phyloP scores from a whole-genome alignment of 106 monocot genomes.

The Agapanthus africanus region DNA sequence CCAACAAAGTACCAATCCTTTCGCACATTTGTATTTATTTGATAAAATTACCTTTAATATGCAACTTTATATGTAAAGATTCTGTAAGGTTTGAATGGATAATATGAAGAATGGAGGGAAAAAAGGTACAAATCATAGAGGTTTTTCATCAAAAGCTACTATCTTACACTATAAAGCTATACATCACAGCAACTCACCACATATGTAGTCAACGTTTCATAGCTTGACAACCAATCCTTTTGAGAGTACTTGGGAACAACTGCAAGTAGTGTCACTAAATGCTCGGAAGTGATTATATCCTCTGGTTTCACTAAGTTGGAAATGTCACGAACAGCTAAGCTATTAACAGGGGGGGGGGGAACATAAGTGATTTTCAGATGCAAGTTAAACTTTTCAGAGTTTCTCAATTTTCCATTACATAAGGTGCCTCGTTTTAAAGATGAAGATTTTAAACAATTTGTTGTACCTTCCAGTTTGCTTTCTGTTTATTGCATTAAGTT shows the following conservation, averaged over 20 bases:
- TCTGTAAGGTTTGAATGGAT: not conserved
- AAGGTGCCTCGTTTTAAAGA: conserved; percentile 1
- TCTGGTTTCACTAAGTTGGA: conserved; percentile 86
- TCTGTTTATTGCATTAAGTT: conserved; percentile 96
- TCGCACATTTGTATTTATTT: not conserved
- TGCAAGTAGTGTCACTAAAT: conserved; percentile 88
- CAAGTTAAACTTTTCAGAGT: not conserved
- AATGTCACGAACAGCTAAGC: conserved; percentile 91
- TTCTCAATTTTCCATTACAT: not conserved
- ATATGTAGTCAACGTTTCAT: conserved; percentile 79
- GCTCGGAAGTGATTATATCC: conserved; percentile 85
- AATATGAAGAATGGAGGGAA: not conserved
- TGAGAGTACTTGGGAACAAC: conserved; percentile 91
- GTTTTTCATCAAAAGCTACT: not conserved
- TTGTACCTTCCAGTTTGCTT: conserved; percentile 90
- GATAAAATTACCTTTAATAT: not conserved
- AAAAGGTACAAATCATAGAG: not conserved
- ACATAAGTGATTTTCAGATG: conserved; percentile 1
- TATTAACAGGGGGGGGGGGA: conserved; percentile 9
- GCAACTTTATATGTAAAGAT: not conserved
- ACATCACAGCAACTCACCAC: conserved; percentile 42
- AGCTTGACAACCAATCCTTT: conserved; percentile 90
- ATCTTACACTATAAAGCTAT: not conserved
- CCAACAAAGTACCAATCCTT: not conserved
- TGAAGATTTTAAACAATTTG: not conserved